Evolutionary conservation across 2,329 filamentous ascomycete genomes (phyloP), one percentile per base, ranked within the genome.

Genomic region (Ophioceras dolichostomum): DNA sequence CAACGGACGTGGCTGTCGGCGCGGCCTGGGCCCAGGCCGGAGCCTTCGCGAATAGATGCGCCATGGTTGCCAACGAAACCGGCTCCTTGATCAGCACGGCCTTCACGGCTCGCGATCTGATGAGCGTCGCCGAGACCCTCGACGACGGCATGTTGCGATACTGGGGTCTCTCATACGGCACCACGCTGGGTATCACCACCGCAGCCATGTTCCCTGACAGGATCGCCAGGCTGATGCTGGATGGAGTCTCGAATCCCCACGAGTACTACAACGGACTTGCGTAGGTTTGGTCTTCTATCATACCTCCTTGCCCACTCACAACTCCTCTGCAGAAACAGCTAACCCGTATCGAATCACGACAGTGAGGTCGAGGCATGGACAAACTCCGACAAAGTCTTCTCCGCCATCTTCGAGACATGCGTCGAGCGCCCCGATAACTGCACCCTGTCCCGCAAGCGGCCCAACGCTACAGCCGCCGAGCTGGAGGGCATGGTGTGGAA

Each of bases 161-260:
- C 39, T 59, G 54, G 51, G 59, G 59, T 2, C 54, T 59, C 33
- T 57, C 51, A 26, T 62, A 62, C 39, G 58, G 58, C 20, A 56
- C 54, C 5, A 45, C 56, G 7, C 43, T 62, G 2, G 60, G 60
- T 9, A 45, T 45, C 16, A 57, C 52, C 6, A 59, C 58, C 34
- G 58, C 58, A 7, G 44, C 49, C 30, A 60, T 61, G 56, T 60
- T 58, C 41, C 59, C 58, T 0, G 47, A 58, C 7, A 47, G 55
- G 1, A 50, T 55, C 2, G 41, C 46, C 8, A 49, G 58, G 13
- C 43, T 61, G 32, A 48, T 58, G n/a, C 52, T 60, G 9, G 58
- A 61, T 12, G 58, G 57, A 7, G 52, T 61, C 1, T 49, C 50
- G 3, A 48, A 60, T 19, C 45, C 50, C 6, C 53, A 56, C 5